Conservation (phyloP, 2,329 filamentous ascomycete species). For the Xylariaceae sp. region DNA sequence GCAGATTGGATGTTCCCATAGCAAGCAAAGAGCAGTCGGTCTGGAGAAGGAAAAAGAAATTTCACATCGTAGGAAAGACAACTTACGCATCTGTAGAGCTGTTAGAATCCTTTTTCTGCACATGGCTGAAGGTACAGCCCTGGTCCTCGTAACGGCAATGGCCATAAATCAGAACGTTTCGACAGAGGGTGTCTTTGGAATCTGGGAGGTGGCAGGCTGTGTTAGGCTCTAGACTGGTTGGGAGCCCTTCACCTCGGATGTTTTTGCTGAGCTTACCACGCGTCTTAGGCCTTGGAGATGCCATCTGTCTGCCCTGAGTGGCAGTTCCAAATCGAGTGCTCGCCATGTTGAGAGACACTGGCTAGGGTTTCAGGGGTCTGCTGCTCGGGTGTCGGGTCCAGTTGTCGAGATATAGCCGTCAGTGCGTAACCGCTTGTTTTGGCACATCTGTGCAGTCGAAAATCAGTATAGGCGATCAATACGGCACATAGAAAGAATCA, state of each 20-base stretch:
- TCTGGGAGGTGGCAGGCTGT: constrained; percentile 40
- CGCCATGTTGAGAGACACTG: constrained; percentile 23
- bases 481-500: no score
- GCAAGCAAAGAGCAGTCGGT: background rate
- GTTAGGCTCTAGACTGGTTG: constrained; percentile 12
- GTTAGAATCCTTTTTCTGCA: constrained; percentile 56
- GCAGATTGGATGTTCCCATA: no score
- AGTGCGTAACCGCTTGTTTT: constrained; percentile 21
- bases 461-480: constrained; percentile 3
- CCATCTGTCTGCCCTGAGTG: constrained; percentile 31
- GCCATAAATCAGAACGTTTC: constrained; percentile 89
- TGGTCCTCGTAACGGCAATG: constrained; percentile 89
- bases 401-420: constrained; percentile 14
- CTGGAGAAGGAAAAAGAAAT: background rate
- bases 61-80: constrained; percentile 2
- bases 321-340: constrained; percentile 30
- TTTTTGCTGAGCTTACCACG: constrained; percentile 30
- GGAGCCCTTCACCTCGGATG: background rate
- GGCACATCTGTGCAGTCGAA: constrained; percentile 16
- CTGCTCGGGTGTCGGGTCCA: constrained; percentile 16
- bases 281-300: constrained; percentile 33
- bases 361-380: constrained; percentile 16
- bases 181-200: constrained; percentile 85
- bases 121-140: constrained; percentile 87
- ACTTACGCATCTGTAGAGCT: constrained; percentile 31